Evolutionary conservation across 306 rosid genomes (phyloP).

Genomic region (Rosa persica): DNA sequence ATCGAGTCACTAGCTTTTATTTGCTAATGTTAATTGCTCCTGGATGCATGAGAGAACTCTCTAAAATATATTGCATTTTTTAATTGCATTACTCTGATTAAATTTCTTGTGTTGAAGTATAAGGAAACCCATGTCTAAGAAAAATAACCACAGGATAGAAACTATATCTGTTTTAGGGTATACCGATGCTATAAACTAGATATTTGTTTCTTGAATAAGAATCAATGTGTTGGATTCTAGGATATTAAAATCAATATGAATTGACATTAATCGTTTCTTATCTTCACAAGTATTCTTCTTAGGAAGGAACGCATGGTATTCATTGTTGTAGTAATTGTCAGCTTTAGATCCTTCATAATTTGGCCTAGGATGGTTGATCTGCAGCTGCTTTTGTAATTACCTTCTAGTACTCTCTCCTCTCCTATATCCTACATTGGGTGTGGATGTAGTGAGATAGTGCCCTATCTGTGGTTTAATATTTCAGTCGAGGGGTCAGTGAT

Average conservation of each 20-base stretch:
- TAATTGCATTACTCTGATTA: not conserved
- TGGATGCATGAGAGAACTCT: not conserved
- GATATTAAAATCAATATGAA: not conserved
- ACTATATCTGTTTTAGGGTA: not conserved
- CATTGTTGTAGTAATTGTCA: not conserved
- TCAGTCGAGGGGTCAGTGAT: not conserved
- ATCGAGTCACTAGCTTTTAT: conserved; percentile 13
- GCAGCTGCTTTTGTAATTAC: not conserved
- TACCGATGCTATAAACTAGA: not conserved
- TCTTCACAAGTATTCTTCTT: not conserved
- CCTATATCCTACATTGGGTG: not conserved
- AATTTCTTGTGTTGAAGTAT: not conserved
- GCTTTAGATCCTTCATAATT: not conserved
- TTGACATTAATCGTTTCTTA: not conserved
- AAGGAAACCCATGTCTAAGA: not conserved
- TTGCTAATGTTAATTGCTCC: not conserved
- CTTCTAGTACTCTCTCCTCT: not conserved
- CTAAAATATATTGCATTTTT: not conserved
- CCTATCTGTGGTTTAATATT: not conserved
- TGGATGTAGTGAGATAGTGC: not conserved
- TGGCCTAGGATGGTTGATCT: not conserved
- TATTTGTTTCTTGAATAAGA: not conserved
- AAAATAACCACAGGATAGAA: not conserved
- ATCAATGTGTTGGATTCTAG: not conserved
- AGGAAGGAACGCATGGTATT: not conserved